Conservation (phyloP, 2,329 filamentous ascomycete genomes). For the Beauveria caledonica region DNA sequence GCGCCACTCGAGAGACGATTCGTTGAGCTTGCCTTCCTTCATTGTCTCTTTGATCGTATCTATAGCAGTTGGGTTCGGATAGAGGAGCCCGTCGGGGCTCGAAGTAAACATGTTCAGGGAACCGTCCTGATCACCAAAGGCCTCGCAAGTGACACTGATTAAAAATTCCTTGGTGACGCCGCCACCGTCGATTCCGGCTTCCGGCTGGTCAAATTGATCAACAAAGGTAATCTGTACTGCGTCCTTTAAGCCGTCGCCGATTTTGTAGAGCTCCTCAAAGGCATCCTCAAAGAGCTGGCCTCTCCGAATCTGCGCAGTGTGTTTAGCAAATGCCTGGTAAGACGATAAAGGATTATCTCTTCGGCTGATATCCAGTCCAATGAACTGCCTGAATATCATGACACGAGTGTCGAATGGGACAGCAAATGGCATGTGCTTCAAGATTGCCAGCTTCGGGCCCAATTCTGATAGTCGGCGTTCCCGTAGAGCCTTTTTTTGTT, state of each 20-base stretch:
- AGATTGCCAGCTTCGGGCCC: slow-evolving; percentile 77
- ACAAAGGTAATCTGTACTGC: slow-evolving; percentile 96
- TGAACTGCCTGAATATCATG: slow-evolving; percentile 87
- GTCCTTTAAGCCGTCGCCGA: slow-evolving; percentile 81
- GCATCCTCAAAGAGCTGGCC: slow-evolving; percentile 80
- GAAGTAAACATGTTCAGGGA: slow-evolving; percentile 60
- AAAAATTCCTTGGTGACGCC: slow-evolving; percentile 97
- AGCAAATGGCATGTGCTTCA: slow-evolving; percentile 94
- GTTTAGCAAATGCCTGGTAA: slow-evolving; percentile 39
- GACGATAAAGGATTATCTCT: slow-evolving; percentile 16
- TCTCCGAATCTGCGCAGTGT: slow-evolving; percentile 73
- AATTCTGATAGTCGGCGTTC: slow-evolving; percentile 69
- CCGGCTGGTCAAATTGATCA: slow-evolving; percentile 75
- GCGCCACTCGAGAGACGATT: slow-evolving; percentile 49
- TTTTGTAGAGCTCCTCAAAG: slow-evolving; percentile 68
- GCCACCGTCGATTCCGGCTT: slow-evolving; percentile 93
- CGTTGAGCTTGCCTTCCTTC: slow-evolving; percentile 39
- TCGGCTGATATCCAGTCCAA: slow-evolving; percentile 55
- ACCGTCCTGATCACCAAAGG: slow-evolving; percentile 53
- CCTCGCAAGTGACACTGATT: slow-evolving; percentile 77
- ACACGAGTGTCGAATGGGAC: slow-evolving; percentile 90
- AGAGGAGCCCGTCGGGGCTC: slow-evolving; percentile 79
- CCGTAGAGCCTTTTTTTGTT: slow-evolving; percentile 58
- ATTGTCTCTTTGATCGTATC: slow-evolving; percentile 59
- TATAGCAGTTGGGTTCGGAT: slow-evolving; percentile 73